phyloP scores from a whole-genome alignment of 192 early-diverging fungal genomes.

The Backusella mclennaniae region DNA sequence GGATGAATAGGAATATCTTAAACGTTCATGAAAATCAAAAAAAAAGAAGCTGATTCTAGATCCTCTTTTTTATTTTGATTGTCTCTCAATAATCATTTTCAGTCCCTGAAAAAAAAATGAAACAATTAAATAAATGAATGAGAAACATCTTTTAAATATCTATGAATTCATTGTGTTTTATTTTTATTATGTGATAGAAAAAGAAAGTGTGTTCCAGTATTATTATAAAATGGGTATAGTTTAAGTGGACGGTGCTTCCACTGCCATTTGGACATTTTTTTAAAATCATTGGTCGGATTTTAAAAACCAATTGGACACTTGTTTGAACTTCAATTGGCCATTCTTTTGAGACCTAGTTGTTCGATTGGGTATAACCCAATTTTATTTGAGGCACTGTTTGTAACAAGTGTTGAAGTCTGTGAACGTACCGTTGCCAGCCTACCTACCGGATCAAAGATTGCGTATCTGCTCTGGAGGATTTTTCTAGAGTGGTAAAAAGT shows the following conservation, averaged over 20 bases:
- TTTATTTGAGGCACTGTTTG: no score
- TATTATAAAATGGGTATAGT: not conserved
- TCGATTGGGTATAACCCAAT: no score
- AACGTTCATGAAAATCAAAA: not conserved
- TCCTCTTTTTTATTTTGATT: not conserved
- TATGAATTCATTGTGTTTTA: not conserved
- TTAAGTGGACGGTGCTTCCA: not conserved
- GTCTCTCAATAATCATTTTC: not conserved
- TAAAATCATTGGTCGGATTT: no score
- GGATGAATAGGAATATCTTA: not conserved
- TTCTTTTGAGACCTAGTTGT: no score
- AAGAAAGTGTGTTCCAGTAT: not conserved
- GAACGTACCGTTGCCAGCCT: no score
- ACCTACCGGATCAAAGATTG: no score
- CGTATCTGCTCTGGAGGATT: no score
- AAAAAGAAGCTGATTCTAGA: not conserved
- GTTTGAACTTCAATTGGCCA: no score
- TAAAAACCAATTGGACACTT: no score
- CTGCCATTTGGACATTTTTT: no score
- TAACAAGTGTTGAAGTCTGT: no score
- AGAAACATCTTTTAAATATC: not conserved
- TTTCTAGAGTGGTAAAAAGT: no score
- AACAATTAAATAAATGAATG: not conserved
- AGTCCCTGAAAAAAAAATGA: not conserved
- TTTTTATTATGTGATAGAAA: not conserved